Percentiles rank a stretch among this genome's conserved stretches.
Conservation (phyloP, 2,329 filamentous ascomycete species). For the Madurella mycetomatis region DNA sequence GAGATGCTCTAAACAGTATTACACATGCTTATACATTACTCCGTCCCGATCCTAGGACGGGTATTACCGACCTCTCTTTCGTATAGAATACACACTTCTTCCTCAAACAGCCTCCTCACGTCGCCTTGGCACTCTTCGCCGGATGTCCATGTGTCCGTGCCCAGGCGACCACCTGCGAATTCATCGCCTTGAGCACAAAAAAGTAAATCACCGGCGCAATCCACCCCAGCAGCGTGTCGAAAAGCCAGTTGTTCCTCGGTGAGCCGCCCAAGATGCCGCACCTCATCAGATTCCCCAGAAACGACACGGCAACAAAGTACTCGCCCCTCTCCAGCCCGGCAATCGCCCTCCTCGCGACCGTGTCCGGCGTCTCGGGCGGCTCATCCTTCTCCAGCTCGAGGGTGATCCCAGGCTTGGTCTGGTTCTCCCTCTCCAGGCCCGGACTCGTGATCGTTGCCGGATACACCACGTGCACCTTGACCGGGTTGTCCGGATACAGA, state of each 20-base stretch:
- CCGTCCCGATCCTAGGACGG: neutral
- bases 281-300: slow-evolving; percentile 68
- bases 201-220: slow-evolving; percentile 53
- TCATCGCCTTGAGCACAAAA: slow-evolving; percentile 53
- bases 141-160: slow-evolving; percentile 57
- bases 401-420: slow-evolving; percentile 75
- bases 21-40: neutral
- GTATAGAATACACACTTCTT: neutral
- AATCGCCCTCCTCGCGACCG: slow-evolving; percentile 68
- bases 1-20: too few relatives aligned
- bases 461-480: slow-evolving; percentile 76
- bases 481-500: slow-evolving; percentile 68
- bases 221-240: slow-evolving; percentile 55
- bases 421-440: slow-evolving; percentile 71
- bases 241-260: slow-evolving; percentile 54
- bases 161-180: slow-evolving; percentile 54
- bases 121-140: slow-evolving; percentile 10
- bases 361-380: slow-evolving; percentile 69
- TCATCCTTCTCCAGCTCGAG: slow-evolving; percentile 78
- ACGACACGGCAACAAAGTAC: slow-evolving; percentile 72
- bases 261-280: slow-evolving; percentile 53
- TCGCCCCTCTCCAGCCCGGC: slow-evolving; percentile 73
- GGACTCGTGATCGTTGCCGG: slow-evolving; percentile 79
- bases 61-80: neutral
- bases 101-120: neutral